Percentiles rank a stretch among this genome's conserved stretches.
phyloP scores from a whole-genome alignment of 2,329 filamentous ascomycete genomes.

The Plenodomus tracheiphilus region DNA sequence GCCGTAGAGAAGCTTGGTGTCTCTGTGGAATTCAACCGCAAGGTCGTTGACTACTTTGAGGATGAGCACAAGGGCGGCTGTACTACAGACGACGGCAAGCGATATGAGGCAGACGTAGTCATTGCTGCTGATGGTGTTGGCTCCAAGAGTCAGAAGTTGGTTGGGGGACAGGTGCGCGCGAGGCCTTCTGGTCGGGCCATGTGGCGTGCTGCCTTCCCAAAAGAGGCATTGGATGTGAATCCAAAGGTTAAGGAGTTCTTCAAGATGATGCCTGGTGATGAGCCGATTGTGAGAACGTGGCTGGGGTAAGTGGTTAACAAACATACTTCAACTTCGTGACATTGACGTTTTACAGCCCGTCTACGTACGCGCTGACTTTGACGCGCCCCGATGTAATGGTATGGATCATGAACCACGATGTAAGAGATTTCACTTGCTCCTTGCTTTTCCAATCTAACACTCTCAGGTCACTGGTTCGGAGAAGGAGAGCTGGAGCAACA shows the following conservation, averaged over 20 bases:
- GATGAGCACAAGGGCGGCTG: constrained; percentile 45
- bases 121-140: constrained; percentile 50
- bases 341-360: constrained; percentile 29
- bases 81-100: constrained; percentile 45
- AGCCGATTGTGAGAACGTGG: constrained; percentile 53
- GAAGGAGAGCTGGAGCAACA: constrained; percentile 53
- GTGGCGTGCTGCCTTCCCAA: constrained; percentile 48
- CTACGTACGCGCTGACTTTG: constrained; percentile 51
- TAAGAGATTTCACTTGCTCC: constrained; percentile 13
- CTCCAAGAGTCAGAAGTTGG: constrained; percentile 50
- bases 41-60: constrained; percentile 51
- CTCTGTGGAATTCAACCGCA: constrained; percentile 47
- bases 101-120: constrained; percentile 48
- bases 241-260: constrained; percentile 53
- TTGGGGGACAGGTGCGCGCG: constrained; percentile 50
- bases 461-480: constrained; percentile 49
- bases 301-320: constrained; percentile 36
- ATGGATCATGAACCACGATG: constrained; percentile 56
- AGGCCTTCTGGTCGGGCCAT: constrained; percentile 44
- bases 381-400: constrained; percentile 53
- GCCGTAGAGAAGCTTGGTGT: constrained; percentile 53
- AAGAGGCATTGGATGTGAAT: constrained; percentile 50
- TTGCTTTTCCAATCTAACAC: constrained; percentile 8
- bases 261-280: constrained; percentile 47
- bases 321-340: neutral